These are phyloP conservation scores for Escallonia herrerae DNA, from an alignment of 129 eudicot species.

Conservation along the genomic window DNA sequence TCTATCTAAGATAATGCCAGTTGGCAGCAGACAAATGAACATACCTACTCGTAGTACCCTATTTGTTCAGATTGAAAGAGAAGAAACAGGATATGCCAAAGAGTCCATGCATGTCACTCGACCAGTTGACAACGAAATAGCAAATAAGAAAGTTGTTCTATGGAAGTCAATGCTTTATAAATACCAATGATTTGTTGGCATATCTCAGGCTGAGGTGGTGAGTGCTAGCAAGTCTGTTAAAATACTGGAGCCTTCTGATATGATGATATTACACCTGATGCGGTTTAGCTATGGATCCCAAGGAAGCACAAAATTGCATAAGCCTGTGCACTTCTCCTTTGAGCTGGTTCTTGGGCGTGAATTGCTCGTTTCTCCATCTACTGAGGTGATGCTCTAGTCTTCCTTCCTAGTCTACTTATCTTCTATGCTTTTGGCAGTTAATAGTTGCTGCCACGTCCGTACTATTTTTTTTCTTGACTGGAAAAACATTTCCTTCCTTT, in stretches of 20 bases:
- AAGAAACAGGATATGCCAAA: not conserved
- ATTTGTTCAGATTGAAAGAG: too few species aligned
- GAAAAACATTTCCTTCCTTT: too few species aligned
- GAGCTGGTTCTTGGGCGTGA: conserved; percentile 52
- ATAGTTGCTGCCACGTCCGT: too few species aligned
- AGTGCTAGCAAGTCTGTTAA: conserved; percentile 80
- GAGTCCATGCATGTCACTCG: not conserved
- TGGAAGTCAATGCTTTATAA: not conserved
- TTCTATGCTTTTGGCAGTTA: too few species aligned
- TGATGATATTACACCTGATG: conserved; percentile 78
- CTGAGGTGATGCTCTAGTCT: conserved; percentile 28
- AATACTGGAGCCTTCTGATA: conserved; percentile 61
- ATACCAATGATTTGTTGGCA: not conserved
- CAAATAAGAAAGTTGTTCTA: not conserved
- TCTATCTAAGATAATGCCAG: too few species aligned
- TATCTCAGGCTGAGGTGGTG: conserved; percentile 67
- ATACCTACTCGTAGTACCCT: not conserved
- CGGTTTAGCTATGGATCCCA: conserved; percentile 78
- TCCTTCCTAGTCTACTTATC: not conserved
- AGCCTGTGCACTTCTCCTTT: conserved; percentile 66
- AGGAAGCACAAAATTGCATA: conserved; percentile 73
- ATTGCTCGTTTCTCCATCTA: conserved; percentile 46
- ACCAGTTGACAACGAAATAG: not conserved
- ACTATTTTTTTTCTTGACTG: too few species aligned
- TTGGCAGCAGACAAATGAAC: not conserved